Percentiles rank a stretch among this genome's conserved stretches.
These are phyloP conservation scores for Microsporum audouinii DNA, from an alignment of 2,329 filamentous ascomycete genomes.

Conservation along the genomic window DNA sequence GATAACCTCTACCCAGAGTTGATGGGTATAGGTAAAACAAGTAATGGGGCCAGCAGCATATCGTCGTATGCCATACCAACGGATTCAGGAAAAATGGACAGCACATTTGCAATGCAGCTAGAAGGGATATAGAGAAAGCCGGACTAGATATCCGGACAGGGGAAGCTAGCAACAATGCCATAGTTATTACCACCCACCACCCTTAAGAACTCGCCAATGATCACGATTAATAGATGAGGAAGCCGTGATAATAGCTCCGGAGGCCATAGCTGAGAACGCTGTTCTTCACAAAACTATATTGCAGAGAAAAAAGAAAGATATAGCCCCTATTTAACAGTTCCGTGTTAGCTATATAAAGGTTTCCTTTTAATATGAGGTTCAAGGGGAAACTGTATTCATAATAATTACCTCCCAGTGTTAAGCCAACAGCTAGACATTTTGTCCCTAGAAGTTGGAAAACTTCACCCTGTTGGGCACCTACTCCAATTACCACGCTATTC, in stretches of 20 bases:
- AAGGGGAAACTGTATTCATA: no score
- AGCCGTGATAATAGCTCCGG: slow-evolving; percentile 36
- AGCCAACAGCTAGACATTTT: background rate
- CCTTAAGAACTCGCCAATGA: slow-evolving; percentile 27
- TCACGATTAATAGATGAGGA: slow-evolving; percentile 17
- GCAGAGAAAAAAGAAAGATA: slow-evolving; percentile 36
- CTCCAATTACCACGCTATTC: background rate
- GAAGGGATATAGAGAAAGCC: slow-evolving; percentile 23
- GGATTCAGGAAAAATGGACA: slow-evolving; percentile 19
- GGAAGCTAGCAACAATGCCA: slow-evolving; percentile 31
- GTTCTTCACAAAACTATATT: slow-evolving; percentile 40
- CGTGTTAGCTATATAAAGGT: background rate
- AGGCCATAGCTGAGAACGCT: slow-evolving; percentile 37
- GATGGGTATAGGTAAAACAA: slow-evolving; percentile 15
- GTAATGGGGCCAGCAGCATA: slow-evolving; percentile 19
- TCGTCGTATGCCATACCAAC: slow-evolving; percentile 13
- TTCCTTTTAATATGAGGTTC: no score
- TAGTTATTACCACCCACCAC: slow-evolving; percentile 33
- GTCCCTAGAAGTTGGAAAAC: background rate
- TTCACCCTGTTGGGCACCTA: background rate
- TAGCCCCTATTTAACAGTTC: slow-evolving; percentile 21
- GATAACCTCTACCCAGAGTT: background rate
- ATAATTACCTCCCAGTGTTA: no score
- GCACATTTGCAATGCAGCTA: slow-evolving; percentile 16
- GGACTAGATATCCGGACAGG: slow-evolving; percentile 14